These are phyloP conservation scores for Jatropha podagrica DNA, from an alignment of 441 rosid genomes.

Conservation along the genomic window DNA sequence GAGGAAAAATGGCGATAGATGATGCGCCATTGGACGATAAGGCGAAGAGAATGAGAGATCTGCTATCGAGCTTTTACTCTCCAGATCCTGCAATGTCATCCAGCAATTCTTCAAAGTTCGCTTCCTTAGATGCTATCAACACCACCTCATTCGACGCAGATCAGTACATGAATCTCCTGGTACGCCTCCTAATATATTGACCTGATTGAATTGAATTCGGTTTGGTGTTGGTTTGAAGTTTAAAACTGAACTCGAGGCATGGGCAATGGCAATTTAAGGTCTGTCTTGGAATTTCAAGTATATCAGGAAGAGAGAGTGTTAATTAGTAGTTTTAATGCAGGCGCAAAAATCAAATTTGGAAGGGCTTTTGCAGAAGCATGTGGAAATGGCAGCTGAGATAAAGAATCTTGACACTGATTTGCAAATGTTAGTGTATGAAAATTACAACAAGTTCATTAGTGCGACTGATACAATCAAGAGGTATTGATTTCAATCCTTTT, in stretches of 20 bases:
- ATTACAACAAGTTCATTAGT: conserved; percentile 95
- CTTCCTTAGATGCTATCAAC: conserved; percentile 74
- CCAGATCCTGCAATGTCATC: conserved; percentile 77
- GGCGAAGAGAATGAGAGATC: conserved; percentile 99
- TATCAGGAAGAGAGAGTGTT: not conserved
- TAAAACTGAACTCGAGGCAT: not conserved
- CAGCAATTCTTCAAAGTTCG: conserved; percentile 39
- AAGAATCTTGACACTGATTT: conserved; percentile 97
- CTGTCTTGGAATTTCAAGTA: not conserved
- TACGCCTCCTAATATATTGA: conserved; percentile 23
- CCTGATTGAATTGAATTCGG: not conserved
- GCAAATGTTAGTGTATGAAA: conserved; percentile 96
- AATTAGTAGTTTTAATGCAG: conserved; percentile 33
- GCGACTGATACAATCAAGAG: conserved; percentile 98
- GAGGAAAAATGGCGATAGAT: conserved; percentile 54
- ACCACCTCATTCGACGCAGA: conserved; percentile 78
- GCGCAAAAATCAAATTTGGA: conserved; percentile 81
- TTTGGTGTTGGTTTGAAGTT: not conserved
- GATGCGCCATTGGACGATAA: conserved; percentile 85
- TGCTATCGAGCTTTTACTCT: conserved; percentile 90
- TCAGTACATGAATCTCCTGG: conserved; percentile 94
- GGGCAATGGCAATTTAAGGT: not conserved
- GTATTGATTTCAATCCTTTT: conserved; percentile 33
- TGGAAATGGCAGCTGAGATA: conserved; percentile 98
- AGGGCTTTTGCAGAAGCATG: conserved; percentile 86